Percentiles rank a stretch among this genome's conserved stretches.
Conservation (phyloP, 148 eudicot species). For the Salicornia ramosissima region DNA sequence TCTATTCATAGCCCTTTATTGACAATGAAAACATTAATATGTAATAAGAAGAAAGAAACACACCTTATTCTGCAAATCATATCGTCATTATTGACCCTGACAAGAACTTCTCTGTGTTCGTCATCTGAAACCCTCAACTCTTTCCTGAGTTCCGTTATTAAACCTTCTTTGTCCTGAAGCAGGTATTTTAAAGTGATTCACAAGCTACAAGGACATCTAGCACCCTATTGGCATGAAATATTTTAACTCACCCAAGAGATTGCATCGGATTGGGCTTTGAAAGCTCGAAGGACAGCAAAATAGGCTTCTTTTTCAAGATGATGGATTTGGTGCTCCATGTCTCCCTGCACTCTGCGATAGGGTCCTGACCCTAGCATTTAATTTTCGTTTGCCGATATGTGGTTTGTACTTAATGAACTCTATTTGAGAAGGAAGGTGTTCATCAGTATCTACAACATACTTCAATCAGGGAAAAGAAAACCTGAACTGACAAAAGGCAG, state of each 20-base stretch:
- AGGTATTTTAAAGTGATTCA: conserved; percentile 14
- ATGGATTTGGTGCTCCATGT: conserved; percentile 84
- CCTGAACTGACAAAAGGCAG: not conserved
- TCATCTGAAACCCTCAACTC: conserved; percentile 96
- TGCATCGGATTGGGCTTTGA: conserved; percentile 95
- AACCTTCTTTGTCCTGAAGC: conserved; percentile 80
- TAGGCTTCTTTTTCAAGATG: conserved; percentile 91
- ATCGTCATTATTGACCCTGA: conserved; percentile 70
- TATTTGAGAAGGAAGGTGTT: conserved; percentile 42
- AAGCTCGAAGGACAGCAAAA: conserved; percentile 79
- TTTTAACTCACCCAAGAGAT: conserved; percentile 70
- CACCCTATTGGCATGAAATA: conserved; percentile 1
- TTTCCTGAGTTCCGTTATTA: conserved; percentile 90
- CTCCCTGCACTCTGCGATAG: conserved; percentile 46
- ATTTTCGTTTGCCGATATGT: conserved; percentile 37
- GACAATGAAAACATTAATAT: not conserved
- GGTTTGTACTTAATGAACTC: conserved; percentile 35
- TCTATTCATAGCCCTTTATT: not conserved
- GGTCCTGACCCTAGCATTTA: conserved; percentile 39
- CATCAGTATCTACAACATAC: conserved; percentile 43
- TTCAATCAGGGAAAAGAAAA: conserved; percentile 21
- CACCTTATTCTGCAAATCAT: conserved; percentile 68
- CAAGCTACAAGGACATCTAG: conserved; percentile 17
- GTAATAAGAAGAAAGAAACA: not conserved
- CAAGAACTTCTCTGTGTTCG: conserved; percentile 86